Evolutionary conservation across 257 asterid genomes (phyloP).

Genomic region (Striga asiatica): DNA sequence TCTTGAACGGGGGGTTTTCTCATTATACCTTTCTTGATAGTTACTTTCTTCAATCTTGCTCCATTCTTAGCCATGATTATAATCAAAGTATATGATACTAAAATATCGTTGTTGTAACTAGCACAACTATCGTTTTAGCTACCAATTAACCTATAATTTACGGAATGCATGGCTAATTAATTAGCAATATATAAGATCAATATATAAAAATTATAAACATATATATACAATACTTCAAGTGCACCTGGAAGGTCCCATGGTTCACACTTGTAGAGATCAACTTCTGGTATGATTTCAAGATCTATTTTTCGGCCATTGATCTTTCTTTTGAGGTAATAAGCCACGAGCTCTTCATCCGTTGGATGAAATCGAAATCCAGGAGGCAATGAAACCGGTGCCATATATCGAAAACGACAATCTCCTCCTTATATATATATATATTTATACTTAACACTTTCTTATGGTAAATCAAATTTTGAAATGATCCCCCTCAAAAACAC

Average conservation of each 20-base stretch:
- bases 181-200: not conserved
- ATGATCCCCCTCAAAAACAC: conserved; percentile 9
- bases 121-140: not conserved
- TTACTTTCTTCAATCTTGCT: not conserved
- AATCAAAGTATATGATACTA: too few species aligned
- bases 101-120: too few species aligned
- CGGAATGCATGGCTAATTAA: not conserved
- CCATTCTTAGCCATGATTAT: not conserved
- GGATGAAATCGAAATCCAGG: conserved; percentile 99
- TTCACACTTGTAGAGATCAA: conserved; percentile 98
- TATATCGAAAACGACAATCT: conserved; percentile 11
- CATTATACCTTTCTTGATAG: conserved; percentile 12
- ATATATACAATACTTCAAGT: not conserved
- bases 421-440: too few species aligned
- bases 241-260: conserved; percentile 99
- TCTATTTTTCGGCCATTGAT: conserved; percentile 83
- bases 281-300: conserved; percentile 91
- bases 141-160: not conserved
- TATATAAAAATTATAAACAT: not conserved
- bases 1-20: not conserved
- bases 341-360: conserved; percentile 94
- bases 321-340: conserved; percentile 83
- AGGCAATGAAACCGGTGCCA: conserved; percentile 95
- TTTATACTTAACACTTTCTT: too few species aligned
- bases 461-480: not conserved